A percentile compares a stretch with the other conserved stretches of the same genome.
Evolutionary conservation across 1,284 basidiomycete species (phyloP).

Genomic region (Schizophyllum commune): DNA sequence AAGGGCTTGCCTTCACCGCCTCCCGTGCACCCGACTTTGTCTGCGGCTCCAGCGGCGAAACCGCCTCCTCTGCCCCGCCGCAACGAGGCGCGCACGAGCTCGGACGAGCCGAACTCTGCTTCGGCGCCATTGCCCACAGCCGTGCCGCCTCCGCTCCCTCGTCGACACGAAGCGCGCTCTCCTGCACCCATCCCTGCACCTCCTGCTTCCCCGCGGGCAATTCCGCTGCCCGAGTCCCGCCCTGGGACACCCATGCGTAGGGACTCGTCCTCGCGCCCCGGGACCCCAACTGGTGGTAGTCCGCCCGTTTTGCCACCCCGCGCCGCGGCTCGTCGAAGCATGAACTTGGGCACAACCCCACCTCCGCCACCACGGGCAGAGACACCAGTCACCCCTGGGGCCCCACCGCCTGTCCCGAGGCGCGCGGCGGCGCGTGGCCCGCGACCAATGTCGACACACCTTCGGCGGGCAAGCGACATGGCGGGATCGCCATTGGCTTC

Average conservation of each 20-base stretch:
- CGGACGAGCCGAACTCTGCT: constrained; percentile 13
- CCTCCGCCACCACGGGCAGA: constrained; percentile 15
- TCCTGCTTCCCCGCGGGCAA: constrained; percentile 13
- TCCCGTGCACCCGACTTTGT: constrained; percentile 27
- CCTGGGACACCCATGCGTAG: constrained; percentile 26
- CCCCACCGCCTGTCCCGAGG: constrained; percentile 49
- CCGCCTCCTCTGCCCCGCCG: constrained; percentile 23
- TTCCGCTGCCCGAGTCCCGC: constrained; percentile 40
- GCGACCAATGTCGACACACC: constrained; percentile 8
- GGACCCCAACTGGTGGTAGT: constrained; percentile 19
- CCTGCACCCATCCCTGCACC: background rate
- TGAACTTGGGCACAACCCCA: constrained; percentile 5
- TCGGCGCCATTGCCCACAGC: background rate
- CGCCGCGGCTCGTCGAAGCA: too few species aligned
- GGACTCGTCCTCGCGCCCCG: constrained; percentile 8
- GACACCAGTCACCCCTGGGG: constrained; percentile 13
- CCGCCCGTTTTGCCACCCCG: too few species aligned
- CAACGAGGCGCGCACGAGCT: constrained; percentile 23
- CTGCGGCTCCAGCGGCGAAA: constrained; percentile 18
- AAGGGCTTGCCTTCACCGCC: constrained; percentile 26
- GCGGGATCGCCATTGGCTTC: constrained; percentile 13
- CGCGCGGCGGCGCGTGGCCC: constrained; percentile 37
- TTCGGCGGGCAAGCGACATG: background rate
- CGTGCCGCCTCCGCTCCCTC: constrained; percentile 5
- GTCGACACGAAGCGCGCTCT: constrained; percentile 5